Evolutionary conservation across 2,329 filamentous ascomycete species (phyloP).

Genomic region (Paracorniculantispora psalliotae): DNA sequence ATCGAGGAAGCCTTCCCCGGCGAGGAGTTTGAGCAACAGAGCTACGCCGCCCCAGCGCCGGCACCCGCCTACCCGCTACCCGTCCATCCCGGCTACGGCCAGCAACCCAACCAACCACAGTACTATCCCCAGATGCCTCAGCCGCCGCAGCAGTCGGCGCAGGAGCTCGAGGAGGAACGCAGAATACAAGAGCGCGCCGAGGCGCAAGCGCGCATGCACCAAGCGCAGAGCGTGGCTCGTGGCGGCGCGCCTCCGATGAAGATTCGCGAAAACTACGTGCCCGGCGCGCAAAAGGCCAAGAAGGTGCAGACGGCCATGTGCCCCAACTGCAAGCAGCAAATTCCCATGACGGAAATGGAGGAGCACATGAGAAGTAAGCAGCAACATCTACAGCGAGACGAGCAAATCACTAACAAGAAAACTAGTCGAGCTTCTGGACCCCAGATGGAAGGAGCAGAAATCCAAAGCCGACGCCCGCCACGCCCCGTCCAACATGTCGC

Average conservation of each 20-base stretch:
- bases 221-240: conserved; percentile 73
- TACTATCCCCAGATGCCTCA: conserved; percentile 26
- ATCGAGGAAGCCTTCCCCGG: conserved; percentile 96
- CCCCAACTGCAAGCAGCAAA: conserved; percentile 88
- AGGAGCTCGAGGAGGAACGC: conserved; percentile 58
- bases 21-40: conserved; percentile 56
- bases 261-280: conserved; percentile 90
- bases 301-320: conserved; percentile 70
- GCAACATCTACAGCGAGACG: background rate
- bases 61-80: conserved; percentile 38
- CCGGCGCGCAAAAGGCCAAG: conserved; percentile 67
- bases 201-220: conserved; percentile 60
- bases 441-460: conserved; percentile 92
- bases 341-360: conserved; percentile 81
- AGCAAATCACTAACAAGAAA: conserved; percentile 28
- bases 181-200: conserved; percentile 60
- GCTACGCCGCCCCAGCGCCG: conserved; percentile 32
- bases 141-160: conserved; percentile 32
- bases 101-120: conserved; percentile 26
- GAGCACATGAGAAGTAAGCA: conserved; percentile 80
- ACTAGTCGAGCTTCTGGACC: conserved; percentile 86
- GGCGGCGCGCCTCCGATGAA: conserved; percentile 69
- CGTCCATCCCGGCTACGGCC: conserved; percentile 39
- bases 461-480: conserved; percentile 82
- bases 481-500: conserved; percentile 79